Evolutionary conservation across 2,329 filamentous ascomycete genomes (phyloP).

Genomic region (Pestalotiopsis sp.): DNA sequence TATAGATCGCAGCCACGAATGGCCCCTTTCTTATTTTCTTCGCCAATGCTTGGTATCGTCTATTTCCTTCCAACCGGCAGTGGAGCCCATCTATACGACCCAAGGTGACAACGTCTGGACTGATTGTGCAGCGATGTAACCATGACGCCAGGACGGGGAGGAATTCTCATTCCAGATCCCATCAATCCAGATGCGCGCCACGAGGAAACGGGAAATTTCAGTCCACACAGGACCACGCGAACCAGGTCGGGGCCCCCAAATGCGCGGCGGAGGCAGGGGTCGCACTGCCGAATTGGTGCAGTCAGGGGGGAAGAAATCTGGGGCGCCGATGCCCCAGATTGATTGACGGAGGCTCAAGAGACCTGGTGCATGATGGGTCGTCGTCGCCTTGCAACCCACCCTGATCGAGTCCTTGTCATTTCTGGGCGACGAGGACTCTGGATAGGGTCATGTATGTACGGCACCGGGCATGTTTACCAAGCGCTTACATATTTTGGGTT

Average conservation of each 20-base stretch:
- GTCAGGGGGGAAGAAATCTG: neutral
- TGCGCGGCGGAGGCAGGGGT: slow-evolving; percentile 1
- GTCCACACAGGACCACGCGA: slow-evolving; percentile 1
- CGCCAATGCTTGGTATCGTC: neutral
- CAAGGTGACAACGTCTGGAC: neutral
- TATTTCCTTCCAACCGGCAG: neutral
- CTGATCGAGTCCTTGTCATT: neutral
- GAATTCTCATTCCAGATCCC: neutral
- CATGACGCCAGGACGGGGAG: neutral
- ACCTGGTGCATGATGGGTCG: neutral
- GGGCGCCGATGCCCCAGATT: slow-evolving; percentile 1
- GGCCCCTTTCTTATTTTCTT: neutral
- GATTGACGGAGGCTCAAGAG: slow-evolving; percentile 1
- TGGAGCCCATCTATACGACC: neutral
- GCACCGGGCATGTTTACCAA: neutral
- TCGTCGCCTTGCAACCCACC: neutral
- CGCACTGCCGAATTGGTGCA: neutral
- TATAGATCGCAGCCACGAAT: neutral
- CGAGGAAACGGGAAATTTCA: neutral
- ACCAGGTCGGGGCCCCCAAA: neutral
- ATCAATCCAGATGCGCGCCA: slow-evolving; percentile 1
- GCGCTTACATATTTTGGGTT: neutral
- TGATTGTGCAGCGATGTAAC: neutral
- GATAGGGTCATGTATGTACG: neutral
- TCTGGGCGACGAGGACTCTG: neutral